Base-by-base conservation (phyloP, 1,284 basidiomycete genomes). In the Polyporus tsugae region DNA sequence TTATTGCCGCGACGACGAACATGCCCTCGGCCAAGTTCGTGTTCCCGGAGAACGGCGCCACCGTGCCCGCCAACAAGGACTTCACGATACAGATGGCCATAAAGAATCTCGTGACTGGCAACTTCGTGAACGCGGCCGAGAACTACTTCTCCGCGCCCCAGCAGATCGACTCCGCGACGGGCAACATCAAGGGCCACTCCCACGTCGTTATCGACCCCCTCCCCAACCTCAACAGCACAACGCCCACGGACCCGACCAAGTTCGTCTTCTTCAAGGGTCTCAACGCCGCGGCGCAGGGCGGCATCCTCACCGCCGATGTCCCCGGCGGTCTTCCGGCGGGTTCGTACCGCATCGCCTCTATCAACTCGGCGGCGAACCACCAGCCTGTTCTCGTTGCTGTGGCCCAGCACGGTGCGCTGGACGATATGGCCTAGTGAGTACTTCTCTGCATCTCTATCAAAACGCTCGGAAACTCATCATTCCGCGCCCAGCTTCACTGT, bases 231-330 rank as follows among this genome's bases (percentile, higher is more conserved):
- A 79, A 80, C 62, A 83, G 86, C 75, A 88, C 87, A 17, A 82
- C 80, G 1, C 82, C 86, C 7, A 85, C 82, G 17, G 80, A 91
- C 79, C 87, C 90, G 6, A 81, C 74, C 63, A 79, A 79, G 60
- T 89, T 89, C 75, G 85, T 82, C 5, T 91, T 92, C 80, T 92
- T 93, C 88, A 89, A 91, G 82, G 87, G 88, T 67, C 74, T 89
- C 65, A 86, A 89, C 75, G 81, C 75, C 33, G 77, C 81, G 9
- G 88, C 58, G 58, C 11, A 85, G 60, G 83, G 83, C 55, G 87
- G 88, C 41, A 75, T 87, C 5, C 79, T 89, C 29, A 83, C 83
- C 42, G 84, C 85, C 35, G 81, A 82, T 60, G 87, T 92, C 41
- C 80, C 84, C 0, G 79, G 79, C 25, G 58, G 58, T 15, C 64